Conservation (phyloP, 371 early-diverging fungal species). For the Mucor indicus region DNA sequence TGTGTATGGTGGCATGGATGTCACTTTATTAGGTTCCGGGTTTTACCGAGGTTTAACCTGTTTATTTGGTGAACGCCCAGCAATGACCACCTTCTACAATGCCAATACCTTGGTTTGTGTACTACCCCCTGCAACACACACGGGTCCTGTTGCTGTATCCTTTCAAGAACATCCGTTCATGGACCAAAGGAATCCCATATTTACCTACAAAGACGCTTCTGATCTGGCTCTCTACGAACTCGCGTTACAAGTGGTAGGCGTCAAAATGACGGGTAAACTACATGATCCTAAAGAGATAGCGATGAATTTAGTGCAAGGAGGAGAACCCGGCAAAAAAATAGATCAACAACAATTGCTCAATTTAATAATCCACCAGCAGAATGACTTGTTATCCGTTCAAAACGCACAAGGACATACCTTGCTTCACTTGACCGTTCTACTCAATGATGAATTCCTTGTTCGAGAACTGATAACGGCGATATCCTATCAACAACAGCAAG, state of each 20-base stretch:
- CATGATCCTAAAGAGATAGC: slow-evolving; percentile 67
- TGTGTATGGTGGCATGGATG: slow-evolving; percentile 73
- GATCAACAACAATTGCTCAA: too few species aligned
- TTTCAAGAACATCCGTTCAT: slow-evolving; percentile 54
- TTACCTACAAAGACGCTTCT: slow-evolving; percentile 60
- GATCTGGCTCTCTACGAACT: slow-evolving; percentile 80
- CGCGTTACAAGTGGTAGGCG: slow-evolving; percentile 76
- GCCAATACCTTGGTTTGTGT: slow-evolving; percentile 69
- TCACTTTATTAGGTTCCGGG: slow-evolving; percentile 72
- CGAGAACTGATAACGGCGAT: slow-evolving; percentile 2
- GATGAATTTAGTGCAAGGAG: slow-evolving; percentile 59
- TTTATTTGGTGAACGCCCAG: slow-evolving; percentile 49
- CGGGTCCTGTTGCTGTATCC: slow-evolving; percentile 73
- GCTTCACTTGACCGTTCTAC: slow-evolving; percentile 33
- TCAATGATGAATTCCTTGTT: slow-evolving; percentile 15
- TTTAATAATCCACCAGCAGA: too few species aligned
- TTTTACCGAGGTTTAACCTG: slow-evolving; percentile 61
- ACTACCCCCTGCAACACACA: slow-evolving; percentile 67
- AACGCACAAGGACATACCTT: slow-evolving; percentile 31
- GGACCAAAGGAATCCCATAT: slow-evolving; percentile 41
- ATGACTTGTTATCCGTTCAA: neutral
- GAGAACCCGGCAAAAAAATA: slow-evolving; percentile 6
- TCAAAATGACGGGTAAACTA: slow-evolving; percentile 69
- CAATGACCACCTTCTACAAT: slow-evolving; percentile 57
- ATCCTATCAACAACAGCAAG: neutral